These are phyloP conservation scores for Nakazawaea pomicola DNA, from an alignment of 805 yeast species.

Conservation along the genomic window DNA sequence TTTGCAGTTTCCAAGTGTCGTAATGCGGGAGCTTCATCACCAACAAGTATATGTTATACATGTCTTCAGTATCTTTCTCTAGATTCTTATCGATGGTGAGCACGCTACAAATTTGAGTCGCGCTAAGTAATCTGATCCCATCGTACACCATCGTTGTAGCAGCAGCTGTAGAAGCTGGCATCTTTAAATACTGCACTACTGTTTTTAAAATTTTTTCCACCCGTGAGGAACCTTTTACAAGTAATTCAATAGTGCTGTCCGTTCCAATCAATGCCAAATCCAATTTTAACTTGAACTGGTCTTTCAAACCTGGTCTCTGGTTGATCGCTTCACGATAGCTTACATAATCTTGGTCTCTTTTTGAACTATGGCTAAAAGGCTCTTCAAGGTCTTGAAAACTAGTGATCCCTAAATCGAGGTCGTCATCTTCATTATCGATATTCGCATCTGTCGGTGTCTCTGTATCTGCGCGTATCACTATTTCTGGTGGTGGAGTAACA, in stretches of 20 bases:
- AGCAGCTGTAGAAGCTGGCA: background rate
- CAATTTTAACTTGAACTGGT: conserved; percentile 9
- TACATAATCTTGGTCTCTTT: too few species aligned
- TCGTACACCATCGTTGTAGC: conserved; percentile 3
- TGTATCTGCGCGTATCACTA: too few species aligned
- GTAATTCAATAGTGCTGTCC: conserved; percentile 1
- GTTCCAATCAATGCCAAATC: background rate
- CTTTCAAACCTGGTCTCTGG: conserved; percentile 5
- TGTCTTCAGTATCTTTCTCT: background rate
- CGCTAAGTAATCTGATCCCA: conserved; percentile 1
- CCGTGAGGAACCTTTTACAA: conserved; percentile 3
- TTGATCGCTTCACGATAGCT: too few species aligned
- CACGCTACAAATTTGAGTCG: conserved; percentile 4
- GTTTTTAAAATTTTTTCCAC: conserved; percentile 5
- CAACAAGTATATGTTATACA: background rate
- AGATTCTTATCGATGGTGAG: conserved; percentile 1
- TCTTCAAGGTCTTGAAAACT: too few species aligned
- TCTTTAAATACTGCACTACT: background rate
- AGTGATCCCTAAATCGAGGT: background rate
- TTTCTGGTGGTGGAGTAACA: conserved; percentile 11
- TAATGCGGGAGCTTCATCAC: background rate
- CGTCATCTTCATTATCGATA: too few species aligned
- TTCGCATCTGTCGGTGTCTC: too few species aligned
- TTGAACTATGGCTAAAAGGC: too few species aligned
- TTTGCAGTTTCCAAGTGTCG: background rate